A percentile compares a stretch with the other conserved stretches of the same genome.
phyloP scores from a whole-genome alignment of 768 basidiomycete genomes.

The Leccinellum rugosiceps region DNA sequence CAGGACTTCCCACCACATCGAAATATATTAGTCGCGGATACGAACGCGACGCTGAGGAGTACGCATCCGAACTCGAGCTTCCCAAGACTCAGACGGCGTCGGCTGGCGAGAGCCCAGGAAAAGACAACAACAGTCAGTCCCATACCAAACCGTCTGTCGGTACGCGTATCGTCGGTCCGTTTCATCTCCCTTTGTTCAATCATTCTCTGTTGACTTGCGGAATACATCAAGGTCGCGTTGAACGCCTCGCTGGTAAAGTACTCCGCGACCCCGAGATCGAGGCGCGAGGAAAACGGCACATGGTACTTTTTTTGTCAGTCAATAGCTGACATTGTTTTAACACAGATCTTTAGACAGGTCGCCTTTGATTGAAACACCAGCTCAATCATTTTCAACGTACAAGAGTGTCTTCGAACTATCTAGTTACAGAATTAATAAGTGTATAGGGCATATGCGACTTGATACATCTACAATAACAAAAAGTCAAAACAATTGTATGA shows the following conservation, averaged over 20 bases:
- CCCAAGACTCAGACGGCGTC: neutral
- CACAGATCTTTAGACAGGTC: slow-evolving; percentile 1
- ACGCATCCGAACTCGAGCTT: neutral
- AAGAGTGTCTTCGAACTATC: neutral
- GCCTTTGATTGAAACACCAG: neutral
- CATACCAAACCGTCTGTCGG: neutral
- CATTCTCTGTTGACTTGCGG: neutral
- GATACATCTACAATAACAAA: neutral
- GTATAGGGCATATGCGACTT: neutral
- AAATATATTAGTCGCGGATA: slow-evolving; percentile 13
- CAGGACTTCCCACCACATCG: neutral
- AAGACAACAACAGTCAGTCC: neutral
- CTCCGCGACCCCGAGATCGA: slow-evolving; percentile 18
- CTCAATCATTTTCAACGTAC: neutral
- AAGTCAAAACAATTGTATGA: neutral
- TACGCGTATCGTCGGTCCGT: slow-evolving; percentile 8
- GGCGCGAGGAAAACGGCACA: slow-evolving; percentile 17
- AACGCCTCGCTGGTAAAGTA: slow-evolving; percentile 17
- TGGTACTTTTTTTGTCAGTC: neutral
- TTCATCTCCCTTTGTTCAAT: too few species aligned
- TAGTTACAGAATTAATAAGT: neutral
- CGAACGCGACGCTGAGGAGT: slow-evolving; percentile 22
- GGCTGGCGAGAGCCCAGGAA: neutral
- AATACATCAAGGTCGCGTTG: slow-evolving; percentile 10
- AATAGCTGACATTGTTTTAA: neutral